These are phyloP conservation scores for Stagonosporopsis chrysanthemi DNA, from an alignment of 2,329 filamentous ascomycete species.

Conservation along the genomic window DNA sequence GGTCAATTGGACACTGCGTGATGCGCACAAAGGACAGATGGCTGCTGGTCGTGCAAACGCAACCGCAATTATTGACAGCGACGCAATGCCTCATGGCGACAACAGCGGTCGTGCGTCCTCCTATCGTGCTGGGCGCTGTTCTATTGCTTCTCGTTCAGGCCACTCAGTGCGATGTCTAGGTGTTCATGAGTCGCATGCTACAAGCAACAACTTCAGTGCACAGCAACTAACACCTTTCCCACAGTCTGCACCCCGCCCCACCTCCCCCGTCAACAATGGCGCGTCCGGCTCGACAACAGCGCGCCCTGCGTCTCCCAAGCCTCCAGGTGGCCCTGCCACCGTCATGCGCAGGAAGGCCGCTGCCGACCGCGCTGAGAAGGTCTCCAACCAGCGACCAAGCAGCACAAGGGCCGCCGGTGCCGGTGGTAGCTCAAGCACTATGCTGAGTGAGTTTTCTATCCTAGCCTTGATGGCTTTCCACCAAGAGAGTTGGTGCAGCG, in stretches of 20 bases:
- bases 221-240: slow-evolving; percentile 18
- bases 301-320: slow-evolving; percentile 84
- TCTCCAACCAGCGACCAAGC: slow-evolving; percentile 89
- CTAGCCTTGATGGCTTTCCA: neutral
- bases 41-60: slow-evolving; percentile 7
- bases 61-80: neutral
- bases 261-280: slow-evolving; percentile 48
- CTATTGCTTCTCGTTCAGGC: neutral
- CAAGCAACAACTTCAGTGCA: neutral
- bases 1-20: slow-evolving; percentile 4
- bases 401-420: slow-evolving; percentile 94
- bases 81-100: neutral
- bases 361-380: slow-evolving; percentile 96
- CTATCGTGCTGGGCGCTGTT: neutral
- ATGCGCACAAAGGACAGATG: slow-evolving; percentile 15
- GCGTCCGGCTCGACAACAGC: slow-evolving; percentile 72
- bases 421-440: slow-evolving; percentile 95
- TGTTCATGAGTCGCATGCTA: neutral
- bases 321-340: slow-evolving; percentile 92
- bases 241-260: slow-evolving; percentile 49
- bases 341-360: slow-evolving; percentile 94
- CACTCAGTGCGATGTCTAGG: neutral
- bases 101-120: neutral
- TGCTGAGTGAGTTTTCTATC: slow-evolving; percentile 79
- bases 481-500: neutral